Base-by-base conservation (phyloP, 2,329 filamentous ascomycete genomes). In the Magnaporthiopsis incrustans region DNA sequence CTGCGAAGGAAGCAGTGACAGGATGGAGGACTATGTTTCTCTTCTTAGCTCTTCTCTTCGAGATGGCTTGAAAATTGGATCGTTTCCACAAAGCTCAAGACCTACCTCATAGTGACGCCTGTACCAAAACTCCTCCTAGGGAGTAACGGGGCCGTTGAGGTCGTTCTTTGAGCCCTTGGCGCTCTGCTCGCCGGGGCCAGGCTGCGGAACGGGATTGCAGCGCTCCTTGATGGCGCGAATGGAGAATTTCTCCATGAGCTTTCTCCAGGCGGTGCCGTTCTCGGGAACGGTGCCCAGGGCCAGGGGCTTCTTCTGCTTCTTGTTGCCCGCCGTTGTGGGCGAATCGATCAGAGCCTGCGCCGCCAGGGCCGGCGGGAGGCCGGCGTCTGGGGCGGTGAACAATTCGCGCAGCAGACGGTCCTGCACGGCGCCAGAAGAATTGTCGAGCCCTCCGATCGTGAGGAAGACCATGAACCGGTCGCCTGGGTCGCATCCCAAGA, bases 381-480 rank as follows among this genome's bases (percentile, higher is more conserved):
- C 44, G 18, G 2, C 44, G 27, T 5, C 27, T 5, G 3, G 27
- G 7, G 44, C 22, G 18, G 44, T 10, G 22, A 53, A 53, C 8
- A 44, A n/a, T n/a, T 64, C 62, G 22, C 15, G 44, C n/a, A 63
- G 32, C 50, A 68, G 64, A 18, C 44, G 56, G 6, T 59, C 59
- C 26, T 63, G 61, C 60, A 64, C 66, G 22, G 65, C 62, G n/a
- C 57, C 57, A 50, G 67, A 53, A 53, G 67, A 57, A 18, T 3
- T 12, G n/a, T 50, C 44, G 33, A 69, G 64, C 0, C 68, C 68
- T 30, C 44, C 44, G 50, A 68, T 22, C 6, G 65, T 67, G 38
- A 64, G 56, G 64, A 65, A 64, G 15, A 68, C 44, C 7, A 66
- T 27, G 32, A 66, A 64, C 4, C 60, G 60, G 58, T 69, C 68